A percentile compares a stretch with the other conserved stretches of the same genome.
These are phyloP conservation scores for Populus hybrid DNA, from an alignment of 441 rosid species.

Conservation along the genomic window DNA sequence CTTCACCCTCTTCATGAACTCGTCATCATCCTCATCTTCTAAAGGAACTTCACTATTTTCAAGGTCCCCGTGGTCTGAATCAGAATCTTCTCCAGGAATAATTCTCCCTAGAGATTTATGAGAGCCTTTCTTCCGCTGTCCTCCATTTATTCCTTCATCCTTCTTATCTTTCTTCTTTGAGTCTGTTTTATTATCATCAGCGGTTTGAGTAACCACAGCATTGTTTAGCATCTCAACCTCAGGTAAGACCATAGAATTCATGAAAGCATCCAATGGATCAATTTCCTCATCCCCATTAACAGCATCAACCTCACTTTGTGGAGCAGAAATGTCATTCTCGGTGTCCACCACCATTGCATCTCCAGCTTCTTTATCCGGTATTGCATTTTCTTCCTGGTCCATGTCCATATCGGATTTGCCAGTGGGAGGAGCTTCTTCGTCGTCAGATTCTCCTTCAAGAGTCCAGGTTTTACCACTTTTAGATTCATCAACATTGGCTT, in stretches of 20 bases:
- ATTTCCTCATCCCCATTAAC: slow-evolving; percentile 66
- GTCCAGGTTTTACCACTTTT: slow-evolving; percentile 85
- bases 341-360: slow-evolving; percentile 51
- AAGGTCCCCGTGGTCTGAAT: slow-evolving; percentile 65
- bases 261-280: slow-evolving; percentile 88
- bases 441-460: slow-evolving; percentile 86
- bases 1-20: slow-evolving; percentile 97
- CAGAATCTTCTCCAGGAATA: slow-evolving; percentile 89
- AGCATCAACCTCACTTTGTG: slow-evolving; percentile 35
- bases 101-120: slow-evolving; percentile 78
- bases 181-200: slow-evolving; percentile 28
- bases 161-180: slow-evolving; percentile 36
- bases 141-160: slow-evolving; percentile 35
- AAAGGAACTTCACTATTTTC: slow-evolving; percentile 56
- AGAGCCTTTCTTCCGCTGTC: slow-evolving; percentile 39
- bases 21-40: slow-evolving; percentile 89
- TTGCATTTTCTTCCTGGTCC: slow-evolving; percentile 52
- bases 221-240: slow-evolving; percentile 81
- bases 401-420: slow-evolving; percentile 44
- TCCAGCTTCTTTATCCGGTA: slow-evolving; percentile 41
- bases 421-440: slow-evolving; percentile 59
- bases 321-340: slow-evolving; percentile 33
- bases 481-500: slow-evolving; percentile 37
- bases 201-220: slow-evolving; percentile 28
- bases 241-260: slow-evolving; percentile 75